phyloP scores from a whole-genome alignment of 2,329 filamentous ascomycete species.

The Xylaria sp. region DNA sequence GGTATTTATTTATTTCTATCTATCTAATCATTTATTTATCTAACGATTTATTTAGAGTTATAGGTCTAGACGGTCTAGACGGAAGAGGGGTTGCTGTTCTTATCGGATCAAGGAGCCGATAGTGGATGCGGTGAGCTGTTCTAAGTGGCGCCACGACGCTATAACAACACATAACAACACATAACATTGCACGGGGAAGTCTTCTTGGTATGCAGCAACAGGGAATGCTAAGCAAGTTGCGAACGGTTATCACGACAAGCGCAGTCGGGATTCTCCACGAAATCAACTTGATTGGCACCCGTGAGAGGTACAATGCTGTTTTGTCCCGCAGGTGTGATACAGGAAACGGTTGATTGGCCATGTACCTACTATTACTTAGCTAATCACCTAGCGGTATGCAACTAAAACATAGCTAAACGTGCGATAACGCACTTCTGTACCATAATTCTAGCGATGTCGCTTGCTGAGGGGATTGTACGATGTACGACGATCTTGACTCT shows the following conservation, averaged over 20 bases:
- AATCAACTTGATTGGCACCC: conserved; percentile 15
- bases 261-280: conserved; percentile 8
- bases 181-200: neutral
- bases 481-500: neutral
- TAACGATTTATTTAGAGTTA: too few relatives aligned
- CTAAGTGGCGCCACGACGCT: conserved; percentile 8
- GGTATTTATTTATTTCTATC: conserved; percentile 19
- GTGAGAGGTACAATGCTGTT: neutral
- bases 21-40: too few relatives aligned
- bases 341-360: conserved; percentile 29
- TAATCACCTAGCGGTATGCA: conserved; percentile 23
- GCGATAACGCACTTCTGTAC: conserved; percentile 1
- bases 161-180: too few relatives aligned
- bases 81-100: conserved; percentile 20
- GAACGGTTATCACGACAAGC: neutral
- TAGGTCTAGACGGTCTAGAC: too few relatives aligned
- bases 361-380: neutral
- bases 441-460: neutral
- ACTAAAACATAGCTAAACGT: neutral
- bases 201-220: neutral
- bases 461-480: neutral
- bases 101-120: conserved; percentile 28
- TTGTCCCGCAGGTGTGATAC: conserved; percentile 9
- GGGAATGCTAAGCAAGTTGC: conserved; percentile 12
- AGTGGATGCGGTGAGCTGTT: conserved; percentile 20